Evolutionary conservation across 2,329 filamentous ascomycete genomes (phyloP).

Genomic region (Aspergillus sp.): DNA sequence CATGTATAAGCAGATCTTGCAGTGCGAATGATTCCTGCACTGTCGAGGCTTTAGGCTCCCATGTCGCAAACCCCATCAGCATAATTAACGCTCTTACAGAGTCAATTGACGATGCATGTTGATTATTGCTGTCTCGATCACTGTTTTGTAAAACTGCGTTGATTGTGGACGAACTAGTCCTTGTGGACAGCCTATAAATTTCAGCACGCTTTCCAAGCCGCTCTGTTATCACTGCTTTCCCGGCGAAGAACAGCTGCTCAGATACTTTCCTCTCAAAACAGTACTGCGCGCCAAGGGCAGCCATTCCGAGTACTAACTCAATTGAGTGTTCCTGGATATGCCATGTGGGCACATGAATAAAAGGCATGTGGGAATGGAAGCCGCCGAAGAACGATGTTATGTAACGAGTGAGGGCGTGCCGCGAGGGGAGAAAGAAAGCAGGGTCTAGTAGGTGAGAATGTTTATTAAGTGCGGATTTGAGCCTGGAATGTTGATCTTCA

Average conservation of each 20-base stretch:
- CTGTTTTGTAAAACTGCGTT: constrained; percentile 20
- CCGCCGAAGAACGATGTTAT: constrained; percentile 72
- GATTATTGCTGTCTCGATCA: constrained; percentile 19
- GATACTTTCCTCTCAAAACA: constrained; percentile 52
- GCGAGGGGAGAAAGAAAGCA: constrained; percentile 68
- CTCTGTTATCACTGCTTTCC: constrained; percentile 67
- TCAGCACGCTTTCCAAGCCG: constrained; percentile 47
- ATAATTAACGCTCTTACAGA: constrained; percentile 36
- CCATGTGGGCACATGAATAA: constrained; percentile 71
- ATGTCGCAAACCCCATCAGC: constrained; percentile 40
- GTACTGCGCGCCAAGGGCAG: constrained; percentile 61
- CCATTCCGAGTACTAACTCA: constrained; percentile 69
- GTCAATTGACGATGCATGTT: constrained; percentile 28
- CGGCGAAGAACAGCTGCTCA: constrained; percentile 54
- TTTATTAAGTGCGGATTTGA: neutral
- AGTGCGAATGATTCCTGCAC: constrained; percentile 40
- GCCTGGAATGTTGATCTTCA: constrained; percentile 4
- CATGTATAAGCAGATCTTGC: constrained; percentile 36
- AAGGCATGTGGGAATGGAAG: constrained; percentile 64
- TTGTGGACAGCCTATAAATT: constrained; percentile 19
- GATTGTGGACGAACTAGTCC: constrained; percentile 9
- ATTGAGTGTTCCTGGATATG: constrained; percentile 67
- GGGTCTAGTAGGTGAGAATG: constrained; percentile 24
- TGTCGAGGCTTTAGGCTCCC: constrained; percentile 34
- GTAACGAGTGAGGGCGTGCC: constrained; percentile 70